Base-by-base conservation (phyloP, 2,329 filamentous ascomycete genomes). In the Macrophomina tecta region DNA sequence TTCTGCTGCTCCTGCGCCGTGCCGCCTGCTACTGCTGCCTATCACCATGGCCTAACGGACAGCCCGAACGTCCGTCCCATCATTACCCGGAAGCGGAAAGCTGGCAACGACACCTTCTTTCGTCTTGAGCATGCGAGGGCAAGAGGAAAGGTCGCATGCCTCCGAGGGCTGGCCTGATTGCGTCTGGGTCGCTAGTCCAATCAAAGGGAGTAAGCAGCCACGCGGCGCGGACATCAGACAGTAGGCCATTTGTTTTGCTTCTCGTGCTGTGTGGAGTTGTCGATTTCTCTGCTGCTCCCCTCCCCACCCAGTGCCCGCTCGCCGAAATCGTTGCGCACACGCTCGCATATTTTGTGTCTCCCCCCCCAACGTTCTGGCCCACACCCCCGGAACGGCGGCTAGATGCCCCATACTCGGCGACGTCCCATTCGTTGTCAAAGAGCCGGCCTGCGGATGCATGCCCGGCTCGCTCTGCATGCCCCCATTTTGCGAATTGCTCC, bases 401-500 rank as follows among this genome's bases (percentile, higher is more conserved):
- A 62, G 42, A 49, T 62, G 38, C 58, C 58, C 58, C 58, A 62
- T 62, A 62, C 14, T 48, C 58, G 58, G 42, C 58, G 3, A 18
- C 42, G 34, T 61, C 32, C 32, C 45, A 62, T 62, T 62, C 32
- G 58, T 1, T 45, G 42, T 18, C 38, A 14, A 40, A 23, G 6
- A 38, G 2, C 8, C 30, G 32, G 56, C 56, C 40, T 46, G 18
- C 36, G 56, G 56, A n/a, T 45, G 55, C 40, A 38, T 32, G 23
- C 55, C 42, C 16, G 42, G 42, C 38, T 45, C 11, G 11, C 42
- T 14, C 5, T 45, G 42, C 42, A 45, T 45, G 42, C 42, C 42
- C 42, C 42, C 16, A 23, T 55, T 52, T 32, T 34, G 52, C 32
- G 30, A 55, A 38, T 23, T 23, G 23, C 23, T 23, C 23, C 23